Base-by-base conservation (phyloP, 768 basidiomycete genomes). In the Pleurotus pulmonarius region DNA sequence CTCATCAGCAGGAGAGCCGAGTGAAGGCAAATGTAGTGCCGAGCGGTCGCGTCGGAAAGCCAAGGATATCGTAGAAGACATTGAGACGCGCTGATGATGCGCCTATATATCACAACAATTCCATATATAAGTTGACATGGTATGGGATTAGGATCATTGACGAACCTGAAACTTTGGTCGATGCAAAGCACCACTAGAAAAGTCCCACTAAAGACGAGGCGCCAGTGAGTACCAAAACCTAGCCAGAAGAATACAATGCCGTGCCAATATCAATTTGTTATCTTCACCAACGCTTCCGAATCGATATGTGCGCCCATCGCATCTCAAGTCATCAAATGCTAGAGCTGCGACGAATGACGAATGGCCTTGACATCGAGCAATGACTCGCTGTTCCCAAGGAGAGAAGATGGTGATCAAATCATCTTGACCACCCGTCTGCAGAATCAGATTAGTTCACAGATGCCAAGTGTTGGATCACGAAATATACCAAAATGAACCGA, bases 211-310 rank as follows among this genome's bases (percentile, higher is more conserved):
- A 4, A 52, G 40, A 34, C 20, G 29, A 34, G 37, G 46, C 46
- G 11, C 34, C 56, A 39, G 56, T 71, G 44, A 62, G 39, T 18
- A 41, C 22, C 2, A 16, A 25, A 25, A 3, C 3, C 9, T 39
- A 52, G 58, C 55, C n/a, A 56, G 41, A 37, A 4, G 57, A 15
- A 56, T 20, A 13, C 24, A 38, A 22, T 49, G 16, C 69, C 83
- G 54, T 67, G 94, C 94, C 61, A 98, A 66, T 44, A 97, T 90
- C 4, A 99, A 65, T 67, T 95, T 95, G 67, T 95, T 97, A 64
- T 99, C 97, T 69, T 98, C 96, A 15, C 94, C 97, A 2, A 98
- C 93, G 64, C 92, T 95, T 2, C 90, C 94, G 64, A 99, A 98
- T 6, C 96, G 83, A 65, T 98, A 96, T 41, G 93, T 92, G 34